Evolutionary conservation across 768 basidiomycete species (phyloP).

Genomic region (Suillus bovinus): DNA sequence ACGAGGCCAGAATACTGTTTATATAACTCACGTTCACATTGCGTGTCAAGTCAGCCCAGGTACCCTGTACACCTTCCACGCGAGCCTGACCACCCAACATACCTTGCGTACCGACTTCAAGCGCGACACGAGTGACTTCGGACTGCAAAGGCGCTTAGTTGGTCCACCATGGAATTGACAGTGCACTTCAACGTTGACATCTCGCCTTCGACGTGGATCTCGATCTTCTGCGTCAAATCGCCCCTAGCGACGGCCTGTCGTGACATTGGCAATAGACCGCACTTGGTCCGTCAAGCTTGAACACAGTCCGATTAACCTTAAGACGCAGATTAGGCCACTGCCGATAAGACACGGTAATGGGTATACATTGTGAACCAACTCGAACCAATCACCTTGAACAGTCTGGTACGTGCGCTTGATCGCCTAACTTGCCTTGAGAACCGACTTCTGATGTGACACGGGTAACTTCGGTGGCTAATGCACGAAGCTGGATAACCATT

Average conservation of each 20-base stretch:
- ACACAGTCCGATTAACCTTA: constrained; percentile 80
- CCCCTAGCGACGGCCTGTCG: constrained; percentile 90
- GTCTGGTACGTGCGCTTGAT: constrained; percentile 86
- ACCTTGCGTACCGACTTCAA: constrained; percentile 90
- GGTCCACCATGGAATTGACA: constrained; percentile 95
- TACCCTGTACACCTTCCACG: constrained; percentile 90
- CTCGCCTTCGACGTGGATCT: constrained; percentile 86
- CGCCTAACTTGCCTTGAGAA: constrained; percentile 85
- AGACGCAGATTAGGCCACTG: constrained; percentile 5
- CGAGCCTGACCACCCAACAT: constrained; percentile 89
- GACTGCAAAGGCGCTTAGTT: constrained; percentile 83
- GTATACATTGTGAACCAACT: constrained; percentile 73
- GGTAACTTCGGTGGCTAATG: constrained; percentile 80
- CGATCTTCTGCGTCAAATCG: constrained; percentile 90
- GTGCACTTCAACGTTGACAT: constrained; percentile 83
- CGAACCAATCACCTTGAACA: constrained; percentile 90
- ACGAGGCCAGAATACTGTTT: not conserved
- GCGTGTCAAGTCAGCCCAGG: constrained; percentile 87
- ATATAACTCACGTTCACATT: constrained; percentile 75
- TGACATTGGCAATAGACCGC: constrained; percentile 81
- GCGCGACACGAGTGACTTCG: constrained; percentile 79
- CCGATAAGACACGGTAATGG: not conserved
- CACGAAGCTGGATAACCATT: constrained; percentile 53
- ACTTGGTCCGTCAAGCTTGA: constrained; percentile 79
- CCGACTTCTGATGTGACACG: constrained; percentile 85